These are phyloP conservation scores for Daldinia grandis DNA, from an alignment of 495 filamentous ascomycete genomes.

Conservation along the genomic window DNA sequence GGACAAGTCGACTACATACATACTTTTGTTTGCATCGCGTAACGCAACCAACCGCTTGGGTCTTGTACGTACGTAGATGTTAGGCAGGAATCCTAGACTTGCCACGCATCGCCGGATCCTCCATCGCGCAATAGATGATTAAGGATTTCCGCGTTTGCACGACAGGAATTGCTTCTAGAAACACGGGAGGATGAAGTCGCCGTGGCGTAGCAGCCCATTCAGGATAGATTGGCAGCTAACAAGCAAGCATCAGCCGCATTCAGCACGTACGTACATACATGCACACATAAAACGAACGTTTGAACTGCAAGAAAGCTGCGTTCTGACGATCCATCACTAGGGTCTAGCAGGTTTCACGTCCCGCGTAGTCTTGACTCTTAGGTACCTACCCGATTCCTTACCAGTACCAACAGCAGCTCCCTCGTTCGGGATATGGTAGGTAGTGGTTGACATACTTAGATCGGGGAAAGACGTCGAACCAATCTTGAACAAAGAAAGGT, in stretches of 20 bases:
- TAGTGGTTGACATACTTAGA: not conserved
- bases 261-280: not conserved
- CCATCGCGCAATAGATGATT: not conserved
- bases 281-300: not conserved
- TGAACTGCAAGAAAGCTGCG: slow-evolving; percentile 1
- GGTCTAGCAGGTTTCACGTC: slow-evolving; percentile 23
- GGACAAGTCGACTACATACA: slow-evolving; percentile 11
- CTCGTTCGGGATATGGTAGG: not conserved
- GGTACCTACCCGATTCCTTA: not conserved
- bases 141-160: not conserved
- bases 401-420: not conserved
- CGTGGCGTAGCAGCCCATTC: slow-evolving; percentile 24
- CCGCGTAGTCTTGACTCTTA: not conserved
- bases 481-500: not conserved
- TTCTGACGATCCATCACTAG: slow-evolving; percentile 24
- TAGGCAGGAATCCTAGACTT: not conserved
- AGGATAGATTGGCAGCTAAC: slow-evolving; percentile 1
- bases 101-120: not conserved
- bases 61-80: slow-evolving; percentile 6
- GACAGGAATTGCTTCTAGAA: slow-evolving; percentile 16
- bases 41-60: slow-evolving; percentile 17
- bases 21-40: slow-evolving; percentile 5
- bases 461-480: not conserved
- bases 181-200: slow-evolving; percentile 24
- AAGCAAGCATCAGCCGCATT: slow-evolving; percentile 19